phyloP scores from a whole-genome alignment of 2,329 filamentous ascomycete species.

The Colletotrichum tofieldiae region DNA sequence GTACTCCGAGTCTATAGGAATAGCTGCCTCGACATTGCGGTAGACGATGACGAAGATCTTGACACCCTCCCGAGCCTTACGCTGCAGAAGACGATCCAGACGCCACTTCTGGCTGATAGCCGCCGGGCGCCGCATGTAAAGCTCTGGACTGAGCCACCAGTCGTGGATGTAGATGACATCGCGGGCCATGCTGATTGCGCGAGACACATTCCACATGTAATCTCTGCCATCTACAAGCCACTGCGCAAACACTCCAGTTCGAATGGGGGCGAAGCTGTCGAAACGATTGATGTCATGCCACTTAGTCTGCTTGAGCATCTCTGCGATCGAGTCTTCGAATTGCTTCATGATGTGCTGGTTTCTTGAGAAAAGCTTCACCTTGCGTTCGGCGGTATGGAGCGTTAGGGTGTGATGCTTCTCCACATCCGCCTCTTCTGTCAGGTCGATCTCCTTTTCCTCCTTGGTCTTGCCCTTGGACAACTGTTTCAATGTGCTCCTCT shows the following conservation, averaged over 20 bases:
- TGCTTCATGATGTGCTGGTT: conserved; percentile 92
- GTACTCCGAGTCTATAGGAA: conserved; percentile 98
- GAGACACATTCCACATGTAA: conserved; percentile 99
- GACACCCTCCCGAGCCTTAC: conserved; percentile 93
- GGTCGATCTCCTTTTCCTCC: conserved; percentile 69
- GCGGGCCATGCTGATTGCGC: conserved; percentile 95
- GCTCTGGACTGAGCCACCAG: conserved; percentile 97
- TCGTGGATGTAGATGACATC: conserved; percentile 99
- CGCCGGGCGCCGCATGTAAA: conserved; percentile 94
- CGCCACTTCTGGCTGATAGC: conserved; percentile 99
- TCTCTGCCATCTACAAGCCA: conserved; percentile 98
- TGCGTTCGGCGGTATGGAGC: conserved; percentile 92
- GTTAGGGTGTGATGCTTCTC: conserved; percentile 87
- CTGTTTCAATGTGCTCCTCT: conserved; percentile 71
- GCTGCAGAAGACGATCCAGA: conserved; percentile 91
- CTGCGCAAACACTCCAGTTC: conserved; percentile 89
- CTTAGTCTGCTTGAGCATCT: conserved; percentile 86
- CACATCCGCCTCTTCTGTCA: conserved; percentile 55
- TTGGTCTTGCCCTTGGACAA: conserved; percentile 63
- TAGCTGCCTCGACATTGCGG: conserved; percentile 95
- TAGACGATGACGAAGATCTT: conserved; percentile 99
- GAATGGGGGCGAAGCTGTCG: conserved; percentile 92
- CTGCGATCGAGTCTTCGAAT: conserved; percentile 92
- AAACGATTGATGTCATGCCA: conserved; percentile 92
- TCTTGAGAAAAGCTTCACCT: conserved; percentile 89